Base-by-base conservation (phyloP, 768 basidiomycete genomes). In the Suillus spraguei region DNA sequence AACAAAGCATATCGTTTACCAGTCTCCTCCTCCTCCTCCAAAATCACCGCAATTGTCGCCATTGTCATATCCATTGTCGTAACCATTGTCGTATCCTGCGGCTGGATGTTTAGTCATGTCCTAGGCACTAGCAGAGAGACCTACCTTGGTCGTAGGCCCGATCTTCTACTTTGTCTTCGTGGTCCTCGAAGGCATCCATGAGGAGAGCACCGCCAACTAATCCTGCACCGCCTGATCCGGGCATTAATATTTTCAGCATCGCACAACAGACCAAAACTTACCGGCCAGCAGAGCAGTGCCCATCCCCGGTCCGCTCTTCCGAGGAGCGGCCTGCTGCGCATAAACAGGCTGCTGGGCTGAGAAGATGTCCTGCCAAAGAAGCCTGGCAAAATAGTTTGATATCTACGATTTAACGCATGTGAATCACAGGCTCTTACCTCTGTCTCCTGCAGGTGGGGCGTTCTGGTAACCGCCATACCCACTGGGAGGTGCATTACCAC, bases 161-260 rank as follows among this genome's bases (percentile, higher is more conserved):
- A 8, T 77, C 65, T 50, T 73, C 71, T 44, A 72, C 76, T 20
- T 47, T 17, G 0, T 79, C 78, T 38, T 81, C 56, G 54, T 81
- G 76, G 63, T 75, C 72, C 52, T 86, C 86, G 36, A 86, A 64
- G 0, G 82, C 84, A 52, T 86, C 79, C 41, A 69, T 82, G 44
- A 90, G 68, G 50, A 91, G 72, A 3, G 77, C 76, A 63, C 90
- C 90, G 44, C 85, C 89, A n/a, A 88, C 70, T n/a, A 90, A 71
- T 63, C 87, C 90, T 17, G 79, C 89, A 68, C 83, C 89, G 66
- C 81, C 88, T 83, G 64, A 59, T 60, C 20, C 61, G 35, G 42
- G 28, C 39, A 64, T 68, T 28, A 65, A 63, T 14, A 33, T 53
- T 20, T 24, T 24, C 36, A 33, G 35, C 47, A 13, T 41, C 24